Base-by-base conservation (phyloP, 1,139 yeast species). In the Yamadazyma membranifaciens region DNA sequence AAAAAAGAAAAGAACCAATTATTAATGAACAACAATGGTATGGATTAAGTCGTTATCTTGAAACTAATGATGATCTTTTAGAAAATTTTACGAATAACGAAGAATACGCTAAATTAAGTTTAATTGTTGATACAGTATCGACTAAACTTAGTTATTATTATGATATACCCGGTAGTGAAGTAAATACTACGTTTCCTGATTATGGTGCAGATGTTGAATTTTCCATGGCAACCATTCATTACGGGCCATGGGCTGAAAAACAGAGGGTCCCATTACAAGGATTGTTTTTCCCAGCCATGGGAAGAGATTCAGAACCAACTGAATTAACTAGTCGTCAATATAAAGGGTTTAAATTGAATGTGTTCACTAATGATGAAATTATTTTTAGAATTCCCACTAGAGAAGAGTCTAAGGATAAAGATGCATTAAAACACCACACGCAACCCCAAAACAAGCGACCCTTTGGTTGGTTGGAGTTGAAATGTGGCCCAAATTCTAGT, bases 241-340 rank as follows among this genome's bases (percentile, higher is more conserved):
- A 87, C 55, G 98, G 98, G 0, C 95, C 98, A 0, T 91, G 98
- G 97, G 86, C 97, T 0, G 95, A 91, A 45, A 78, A 91, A 34
- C 95, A 92, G 58, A 60, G 96, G 16, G 72, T 73, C 1, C 78
- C 83, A 1, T 55, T 91, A 9, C 92, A 84, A 45, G 63, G 69
- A 9, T 66, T 82, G 65, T 66, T 92, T 31, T 79, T 83, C 45
- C 98, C 98, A 0, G 59, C 76, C 0, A 59, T 81, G 6, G 79
- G 86, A 26, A 65, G 83, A 37, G 87, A 87, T 52, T 62, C 81
- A 0, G 51, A 55, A 6, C 81, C 85, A 0, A 65, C 73, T 1
- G 52, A 54, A 10, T 56, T 50, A 12, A 63, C 77, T 6, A 38
- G 34, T 7, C 67, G 98, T 46, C 62, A 70, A 3, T 79, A 78